Percentiles rank a stretch among this genome's conserved stretches.
Evolutionary conservation across 371 early-diverging fungal genomes (phyloP).

Genomic region (Chytridium lagenaria): DNA sequence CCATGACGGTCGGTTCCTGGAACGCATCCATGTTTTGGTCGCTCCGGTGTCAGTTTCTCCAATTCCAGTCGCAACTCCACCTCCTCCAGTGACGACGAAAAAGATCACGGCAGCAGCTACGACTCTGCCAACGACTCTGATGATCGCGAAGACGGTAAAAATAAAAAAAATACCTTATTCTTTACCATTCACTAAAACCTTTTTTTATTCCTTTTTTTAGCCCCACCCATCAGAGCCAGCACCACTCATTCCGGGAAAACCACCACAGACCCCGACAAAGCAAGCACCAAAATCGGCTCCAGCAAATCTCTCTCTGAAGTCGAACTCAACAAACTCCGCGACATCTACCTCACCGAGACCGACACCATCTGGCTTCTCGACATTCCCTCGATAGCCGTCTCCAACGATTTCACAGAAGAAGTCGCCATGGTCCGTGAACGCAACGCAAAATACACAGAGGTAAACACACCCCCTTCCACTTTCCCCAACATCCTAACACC

Average conservation of each 20-base stretch:
- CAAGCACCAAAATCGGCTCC: background rate
- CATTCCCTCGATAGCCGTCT: conserved; percentile 51
- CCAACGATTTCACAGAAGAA: conserved; percentile 49
- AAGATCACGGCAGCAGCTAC: conserved; percentile 38
- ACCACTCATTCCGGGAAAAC: background rate
- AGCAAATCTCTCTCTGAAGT: conserved; percentile 26
- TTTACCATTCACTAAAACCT: background rate
- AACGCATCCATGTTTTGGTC: conserved; percentile 43
- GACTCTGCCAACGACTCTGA: conserved; percentile 32
- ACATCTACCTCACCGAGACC: conserved; percentile 53
- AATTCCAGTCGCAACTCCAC: conserved; percentile 40
- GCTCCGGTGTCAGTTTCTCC: conserved; percentile 37
- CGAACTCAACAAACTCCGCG: conserved; percentile 41
- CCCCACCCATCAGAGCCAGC: background rate
- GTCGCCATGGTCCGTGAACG: conserved; percentile 40
- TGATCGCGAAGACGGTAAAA: conserved; percentile 32
- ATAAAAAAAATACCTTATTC: too few species aligned
- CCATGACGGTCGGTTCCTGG: conserved; percentile 48
- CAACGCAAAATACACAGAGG: conserved; percentile 56
- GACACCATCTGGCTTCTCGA: conserved; percentile 49
- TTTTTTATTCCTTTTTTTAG: background rate
- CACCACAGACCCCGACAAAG: background rate
- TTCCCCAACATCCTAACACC: background rate
- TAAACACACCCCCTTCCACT: conserved; percentile 23
- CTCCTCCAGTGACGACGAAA: conserved; percentile 36